Conservation (phyloP, 2,329 filamentous ascomycete genomes). For the Trichoderma gracile region DNA sequence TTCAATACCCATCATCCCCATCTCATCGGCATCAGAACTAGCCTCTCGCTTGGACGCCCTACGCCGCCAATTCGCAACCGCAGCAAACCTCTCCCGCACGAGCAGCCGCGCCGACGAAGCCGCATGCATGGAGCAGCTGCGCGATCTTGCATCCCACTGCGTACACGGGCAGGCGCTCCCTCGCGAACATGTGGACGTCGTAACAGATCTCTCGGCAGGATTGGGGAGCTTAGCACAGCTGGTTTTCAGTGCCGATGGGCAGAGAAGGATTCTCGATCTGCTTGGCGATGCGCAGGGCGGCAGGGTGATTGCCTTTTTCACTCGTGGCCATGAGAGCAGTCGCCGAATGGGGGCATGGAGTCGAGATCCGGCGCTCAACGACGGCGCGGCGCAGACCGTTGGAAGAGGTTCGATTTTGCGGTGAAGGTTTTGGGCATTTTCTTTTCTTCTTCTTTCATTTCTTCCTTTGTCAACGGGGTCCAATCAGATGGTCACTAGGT, state of each 20-base stretch:
- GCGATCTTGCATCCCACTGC: constrained; percentile 32
- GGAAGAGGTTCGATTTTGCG: background rate
- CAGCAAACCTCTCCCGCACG: background rate
- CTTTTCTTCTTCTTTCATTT: background rate
- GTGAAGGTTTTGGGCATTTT: background rate
- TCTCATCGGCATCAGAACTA: constrained; percentile 41
- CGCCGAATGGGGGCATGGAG: background rate
- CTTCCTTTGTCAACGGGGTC: background rate
- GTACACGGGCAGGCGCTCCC: constrained; percentile 35
- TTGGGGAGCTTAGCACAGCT: constrained; percentile 35
- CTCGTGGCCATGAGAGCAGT: constrained; percentile 28
- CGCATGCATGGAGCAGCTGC: background rate
- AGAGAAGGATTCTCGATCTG: constrained; percentile 31
- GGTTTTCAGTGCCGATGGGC: constrained; percentile 28
- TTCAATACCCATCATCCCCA: constrained; percentile 46
- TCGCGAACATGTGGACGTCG: constrained; percentile 32
- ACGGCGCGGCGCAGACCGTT: too few relatives aligned
- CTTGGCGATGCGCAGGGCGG: constrained; percentile 37
- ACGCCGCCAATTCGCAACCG: constrained; percentile 32
- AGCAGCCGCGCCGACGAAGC: background rate
- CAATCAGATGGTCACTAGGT: background rate
- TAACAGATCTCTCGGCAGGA: constrained; percentile 35
- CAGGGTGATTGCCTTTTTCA: constrained; percentile 37
- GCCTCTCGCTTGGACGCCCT: constrained; percentile 44
- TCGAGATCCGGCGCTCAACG: background rate